phyloP scores from a whole-genome alignment of 2,329 filamentous ascomycete species.

The Fusarium tricinctum region DNA sequence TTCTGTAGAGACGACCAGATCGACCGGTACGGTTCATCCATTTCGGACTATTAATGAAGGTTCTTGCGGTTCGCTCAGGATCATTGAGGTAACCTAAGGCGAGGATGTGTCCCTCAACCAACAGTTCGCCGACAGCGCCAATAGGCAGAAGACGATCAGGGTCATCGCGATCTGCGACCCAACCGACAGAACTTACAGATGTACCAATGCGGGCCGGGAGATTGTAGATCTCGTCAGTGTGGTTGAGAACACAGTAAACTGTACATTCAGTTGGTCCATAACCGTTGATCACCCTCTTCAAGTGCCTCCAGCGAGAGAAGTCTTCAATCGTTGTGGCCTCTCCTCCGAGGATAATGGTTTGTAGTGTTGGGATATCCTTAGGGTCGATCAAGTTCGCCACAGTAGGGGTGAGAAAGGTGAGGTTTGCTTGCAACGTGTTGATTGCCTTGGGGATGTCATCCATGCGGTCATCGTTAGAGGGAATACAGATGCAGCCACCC shows the following conservation, averaged over 20 bases:
- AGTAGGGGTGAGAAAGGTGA: not conserved
- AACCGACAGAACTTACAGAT: conserved; percentile 6
- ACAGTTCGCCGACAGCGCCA: conserved; percentile 5
- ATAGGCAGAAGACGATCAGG: not conserved
- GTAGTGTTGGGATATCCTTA: not conserved
- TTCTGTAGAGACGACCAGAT: not conserved
- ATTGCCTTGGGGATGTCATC: conserved; percentile 5
- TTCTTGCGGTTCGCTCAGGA: not conserved
- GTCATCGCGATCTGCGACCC: not conserved
- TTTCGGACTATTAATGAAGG: conserved; percentile 2
- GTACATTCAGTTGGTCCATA: conserved; percentile 18
- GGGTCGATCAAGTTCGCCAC: conserved; percentile 6
- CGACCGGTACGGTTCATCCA: not conserved
- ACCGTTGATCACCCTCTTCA: conserved; percentile 9
- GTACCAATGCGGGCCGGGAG: conserved; percentile 2
- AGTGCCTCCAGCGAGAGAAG: conserved; percentile 9
- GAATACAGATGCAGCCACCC: conserved; percentile 15
- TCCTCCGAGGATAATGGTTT: conserved; percentile 7
- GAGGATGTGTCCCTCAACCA: conserved; percentile 13
- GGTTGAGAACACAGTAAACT: conserved; percentile 8
- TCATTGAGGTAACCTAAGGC: conserved; percentile 13
- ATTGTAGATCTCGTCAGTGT: not conserved
- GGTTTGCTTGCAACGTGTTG: conserved; percentile 1
- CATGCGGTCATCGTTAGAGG: conserved; percentile 2
- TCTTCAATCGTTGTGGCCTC: conserved; percentile 6